Evolutionary conservation across 129 eudicot genomes (phyloP), one percentile per base, ranked within the genome.

Genomic region (Saussurea involucrata): DNA sequence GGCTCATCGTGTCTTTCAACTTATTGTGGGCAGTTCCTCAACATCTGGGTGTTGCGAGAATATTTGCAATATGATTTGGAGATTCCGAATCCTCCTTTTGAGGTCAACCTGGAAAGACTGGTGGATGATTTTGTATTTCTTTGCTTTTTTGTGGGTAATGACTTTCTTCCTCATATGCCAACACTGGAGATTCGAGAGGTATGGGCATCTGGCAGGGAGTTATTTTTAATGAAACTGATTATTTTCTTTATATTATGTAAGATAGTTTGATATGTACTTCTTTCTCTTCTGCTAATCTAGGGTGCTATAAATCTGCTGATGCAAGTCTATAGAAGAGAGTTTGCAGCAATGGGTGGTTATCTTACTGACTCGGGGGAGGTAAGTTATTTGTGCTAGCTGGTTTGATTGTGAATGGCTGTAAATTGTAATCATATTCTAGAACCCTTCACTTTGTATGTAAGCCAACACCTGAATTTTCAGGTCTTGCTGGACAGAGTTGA

Each of bases 131-230:
- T 95, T 66, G 97, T 95, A 72, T 95, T 95, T 80, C 76, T 95
- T 18, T 95, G 98, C 80, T 91, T 95, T 76, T 95, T 95, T 79
- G 97, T 91, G 83, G 98, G 98, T 80, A 95, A 95, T 78, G 98
- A 95, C 82, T 95, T 95, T 78, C 98, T 95, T 85, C 98, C 98
- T 36, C 98, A 95, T 69, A 95, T 95, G 98, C 98, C 98, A 37
- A 95, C 98, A 33, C 81, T 95, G 60, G 98, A 95, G 87, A 95
- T 95, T 83, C 92, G 98, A 76, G 98, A 95, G 98, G 98, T 95
- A 87, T 67, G 73, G 49, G 17, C 53, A 66, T 8, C 72, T 40
- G 72, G 69, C 68, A 31, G 80, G 68, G 46, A 60, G 36, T 28
- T 63, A 61, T 70, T 21, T 25, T 79, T 66, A 4, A 9, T 68